phyloP scores from a whole-genome alignment of 371 early-diverging fungal species.

The Rhizopus arrhizus region DNA sequence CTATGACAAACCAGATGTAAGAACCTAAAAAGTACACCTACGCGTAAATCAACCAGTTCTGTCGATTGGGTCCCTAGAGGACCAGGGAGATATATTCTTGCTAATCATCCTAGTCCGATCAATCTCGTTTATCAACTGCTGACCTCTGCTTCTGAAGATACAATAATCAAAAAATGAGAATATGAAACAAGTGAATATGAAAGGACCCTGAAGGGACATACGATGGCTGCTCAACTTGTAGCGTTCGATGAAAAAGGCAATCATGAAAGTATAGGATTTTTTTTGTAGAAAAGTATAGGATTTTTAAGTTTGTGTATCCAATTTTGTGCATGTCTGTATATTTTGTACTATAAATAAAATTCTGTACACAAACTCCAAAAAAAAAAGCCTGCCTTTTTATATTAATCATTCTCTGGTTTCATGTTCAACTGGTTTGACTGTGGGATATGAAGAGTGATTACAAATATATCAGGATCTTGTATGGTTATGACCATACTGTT shows the following conservation, averaged over 20 bases:
- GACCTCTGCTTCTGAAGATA: constrained; percentile 86
- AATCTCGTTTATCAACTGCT: constrained; percentile 80
- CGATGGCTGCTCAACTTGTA: constrained; percentile 83
- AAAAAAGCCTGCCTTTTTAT: background rate
- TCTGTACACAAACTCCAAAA: too few species aligned
- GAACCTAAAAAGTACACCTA: constrained; percentile 67
- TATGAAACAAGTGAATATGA: constrained; percentile 87
- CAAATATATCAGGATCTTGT: constrained; percentile 77
- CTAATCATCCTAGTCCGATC: constrained; percentile 79
- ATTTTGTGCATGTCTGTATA: too few species aligned
- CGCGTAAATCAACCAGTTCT: constrained; percentile 57
- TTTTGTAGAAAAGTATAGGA: constrained; percentile 54
- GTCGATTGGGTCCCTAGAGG: constrained; percentile 78
- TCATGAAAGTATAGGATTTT: constrained; percentile 46
- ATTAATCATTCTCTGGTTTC: constrained; percentile 52
- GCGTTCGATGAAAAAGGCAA: constrained; percentile 80
- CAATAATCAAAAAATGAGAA: constrained; percentile 88
- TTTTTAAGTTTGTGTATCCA: too few species aligned
- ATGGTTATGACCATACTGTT: constrained; percentile 89
- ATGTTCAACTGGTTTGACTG: constrained; percentile 83
- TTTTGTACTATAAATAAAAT: too few species aligned
- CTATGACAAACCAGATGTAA: constrained; percentile 69
- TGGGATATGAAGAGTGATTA: constrained; percentile 87
- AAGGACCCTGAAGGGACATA: constrained; percentile 86
- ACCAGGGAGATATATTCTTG: constrained; percentile 66